Evolutionary conservation across 2,329 filamentous ascomycete species (phyloP), one percentile per base, ranked within the genome.

Genomic region (Dactylellina haptotyla): DNA sequence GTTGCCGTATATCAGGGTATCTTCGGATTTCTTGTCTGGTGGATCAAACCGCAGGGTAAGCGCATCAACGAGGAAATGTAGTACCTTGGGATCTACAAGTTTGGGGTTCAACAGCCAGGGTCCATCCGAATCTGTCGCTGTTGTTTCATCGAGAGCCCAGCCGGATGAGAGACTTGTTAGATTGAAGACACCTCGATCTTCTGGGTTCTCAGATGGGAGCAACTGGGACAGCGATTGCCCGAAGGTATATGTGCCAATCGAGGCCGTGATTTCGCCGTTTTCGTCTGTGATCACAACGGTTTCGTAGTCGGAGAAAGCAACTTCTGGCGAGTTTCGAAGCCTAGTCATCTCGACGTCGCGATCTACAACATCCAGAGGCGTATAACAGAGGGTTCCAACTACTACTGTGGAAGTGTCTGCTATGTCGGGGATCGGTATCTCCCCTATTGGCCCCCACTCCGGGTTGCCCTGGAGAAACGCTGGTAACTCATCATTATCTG

Each of bases 341-440:
- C n/a, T 10, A 23, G 20, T 6, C 18, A 63, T 63, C 18, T 63
- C 58, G 34, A 63, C 58, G 5, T 43, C 23, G 46, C 58, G 58
- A 30, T 28, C 34, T 10, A 63, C 58, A 8, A 23, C 58, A 45
- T 63, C 58, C 18, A 63, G 18, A 1, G 58, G 45, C 6, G 45
- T 63, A n/a, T 63, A 54, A 26, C 58, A 63, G 1, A 63, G 32
- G 8, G 46, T 63, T 6, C 46, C n/a, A n/a, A n/a, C n/a, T n/a
- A n/a, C 58, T 10, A 63, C 2, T 8, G 41, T 18, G 20, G 12
- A 8, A 2, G 23, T n/a, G 12, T 43, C 53, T 9, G 16, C 3
- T 9, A 25, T 10, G 14, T 23, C 3, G 3, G 8, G 12, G n/a
- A n/a, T 25, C 12, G 53, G 3, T 16, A 57, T 57, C 26, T 2